Evolutionary conservation across 352 stramenopile genomes (phyloP).

Genomic region (Pythium apleroticum): DNA sequence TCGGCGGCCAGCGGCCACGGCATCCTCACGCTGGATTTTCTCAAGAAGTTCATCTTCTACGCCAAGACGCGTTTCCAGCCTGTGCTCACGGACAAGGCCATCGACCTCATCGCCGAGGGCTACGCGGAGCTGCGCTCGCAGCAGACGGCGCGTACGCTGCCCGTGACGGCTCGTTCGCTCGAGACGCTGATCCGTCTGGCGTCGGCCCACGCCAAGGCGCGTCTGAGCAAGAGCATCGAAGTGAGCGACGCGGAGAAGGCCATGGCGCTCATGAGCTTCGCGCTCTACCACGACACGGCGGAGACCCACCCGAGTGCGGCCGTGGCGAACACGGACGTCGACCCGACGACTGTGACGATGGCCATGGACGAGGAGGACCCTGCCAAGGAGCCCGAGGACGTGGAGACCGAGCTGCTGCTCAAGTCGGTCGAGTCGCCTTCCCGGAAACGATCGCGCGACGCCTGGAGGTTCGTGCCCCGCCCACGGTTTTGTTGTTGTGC

Average conservation of each 20-base stretch:
- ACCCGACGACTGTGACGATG: slow-evolving; percentile 7
- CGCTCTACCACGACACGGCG: slow-evolving; percentile 95
- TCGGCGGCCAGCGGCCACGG: slow-evolving; percentile 56
- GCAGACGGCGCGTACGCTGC: slow-evolving; percentile 91
- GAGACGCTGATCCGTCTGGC: slow-evolving; percentile 99
- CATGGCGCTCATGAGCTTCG: slow-evolving; percentile 97
- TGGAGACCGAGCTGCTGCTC: slow-evolving; percentile 14
- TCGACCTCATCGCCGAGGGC: slow-evolving; percentile 94
- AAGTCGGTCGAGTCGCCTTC: slow-evolving; percentile 32
- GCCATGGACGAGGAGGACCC: slow-evolving; percentile 19
- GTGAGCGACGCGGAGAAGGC: slow-evolving; percentile 84
- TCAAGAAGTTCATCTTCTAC: slow-evolving; percentile 99
- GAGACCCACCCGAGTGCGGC: slow-evolving; percentile 33
- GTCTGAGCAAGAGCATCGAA: slow-evolving; percentile 90
- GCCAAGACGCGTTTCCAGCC: slow-evolving; percentile 94
- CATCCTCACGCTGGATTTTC: slow-evolving; percentile 95
- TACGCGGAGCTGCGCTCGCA: slow-evolving; percentile 98
- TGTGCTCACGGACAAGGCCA: slow-evolving; percentile 79
- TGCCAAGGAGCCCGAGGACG: slow-evolving; percentile 22
- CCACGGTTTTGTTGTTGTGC: not conserved
- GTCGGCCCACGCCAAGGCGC: slow-evolving; percentile 97
- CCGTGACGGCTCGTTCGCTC: slow-evolving; percentile 97
- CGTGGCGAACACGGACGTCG: slow-evolving; percentile 1
- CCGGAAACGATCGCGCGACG: slow-evolving; percentile 63
- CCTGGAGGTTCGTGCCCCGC: slow-evolving; percentile 55